phyloP scores from a whole-genome alignment of 495 filamentous ascomycete species.

The Rhizodiscina lignyota region DNA sequence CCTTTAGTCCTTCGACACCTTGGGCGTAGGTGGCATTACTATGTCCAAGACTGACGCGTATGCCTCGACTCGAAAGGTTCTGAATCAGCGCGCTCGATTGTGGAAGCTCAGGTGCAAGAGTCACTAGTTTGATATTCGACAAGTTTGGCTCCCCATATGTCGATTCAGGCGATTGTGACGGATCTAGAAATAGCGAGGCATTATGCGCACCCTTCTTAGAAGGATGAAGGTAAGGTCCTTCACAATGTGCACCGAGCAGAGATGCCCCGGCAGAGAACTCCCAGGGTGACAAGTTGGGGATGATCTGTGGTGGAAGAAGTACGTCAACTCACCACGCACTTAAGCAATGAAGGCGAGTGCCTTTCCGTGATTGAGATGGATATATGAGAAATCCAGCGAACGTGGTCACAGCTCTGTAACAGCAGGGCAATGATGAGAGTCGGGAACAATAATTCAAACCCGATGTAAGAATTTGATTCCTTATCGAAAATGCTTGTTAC shows the following conservation, averaged over 20 bases:
- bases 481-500: slow-evolving; percentile 6
- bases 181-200: slow-evolving; percentile 17
- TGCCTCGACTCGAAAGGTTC: slow-evolving; percentile 11
- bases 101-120: slow-evolving; percentile 22
- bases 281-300: slow-evolving; percentile 19
- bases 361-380: too few species aligned
- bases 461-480: too few species aligned
- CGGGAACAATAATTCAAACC: too few species aligned
- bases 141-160: slow-evolving; percentile 16
- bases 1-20: slow-evolving; percentile 16
- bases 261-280: slow-evolving; percentile 14
- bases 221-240: slow-evolving; percentile 24
- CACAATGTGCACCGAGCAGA: slow-evolving; percentile 23
- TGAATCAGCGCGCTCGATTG: slow-evolving; percentile 12
- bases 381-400: too few species aligned
- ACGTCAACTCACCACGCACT: too few species aligned
- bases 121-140: slow-evolving; percentile 19
- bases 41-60: slow-evolving; percentile 24
- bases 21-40: slow-evolving; percentile 16
- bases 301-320: slow-evolving; percentile 15
- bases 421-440: too few species aligned
- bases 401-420: too few species aligned
- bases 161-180: slow-evolving; percentile 7
- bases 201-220: slow-evolving; percentile 25
- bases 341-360: too few species aligned